Conservation (phyloP, 1,139 yeast species). For the Debaryomyces sp. region DNA sequence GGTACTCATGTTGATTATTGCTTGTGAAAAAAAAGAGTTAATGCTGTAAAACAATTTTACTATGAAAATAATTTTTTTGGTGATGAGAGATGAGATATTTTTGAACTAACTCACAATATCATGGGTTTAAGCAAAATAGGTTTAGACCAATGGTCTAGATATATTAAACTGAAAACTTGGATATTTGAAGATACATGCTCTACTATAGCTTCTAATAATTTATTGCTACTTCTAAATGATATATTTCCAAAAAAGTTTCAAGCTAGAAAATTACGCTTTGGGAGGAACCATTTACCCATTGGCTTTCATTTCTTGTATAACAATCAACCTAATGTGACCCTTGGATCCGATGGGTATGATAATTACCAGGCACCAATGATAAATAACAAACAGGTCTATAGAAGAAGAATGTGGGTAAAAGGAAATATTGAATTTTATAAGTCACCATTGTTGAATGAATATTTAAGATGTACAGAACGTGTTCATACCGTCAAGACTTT, state of each 20-base stretch:
- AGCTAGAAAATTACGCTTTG: slow-evolving; percentile 9
- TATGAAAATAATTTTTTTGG: slow-evolving; percentile 5
- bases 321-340: slow-evolving; percentile 46
- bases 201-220: slow-evolving; percentile 19
- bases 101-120: not conserved
- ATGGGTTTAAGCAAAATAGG: not conserved
- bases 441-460: slow-evolving; percentile 34
- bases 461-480: slow-evolving; percentile 48
- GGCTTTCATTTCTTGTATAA: slow-evolving; percentile 74
- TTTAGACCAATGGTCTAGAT: slow-evolving; percentile 19
- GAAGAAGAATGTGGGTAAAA: slow-evolving; percentile 80
- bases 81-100: slow-evolving; percentile 11
- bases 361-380: slow-evolving; percentile 69
- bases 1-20: slow-evolving; percentile 18
- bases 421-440: slow-evolving; percentile 55
- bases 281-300: slow-evolving; percentile 22
- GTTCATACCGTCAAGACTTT: slow-evolving; percentile 38
- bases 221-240: slow-evolving; percentile 19
- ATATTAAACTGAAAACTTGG: slow-evolving; percentile 20
- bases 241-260: slow-evolving; percentile 14
- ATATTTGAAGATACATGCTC: slow-evolving; percentile 22
- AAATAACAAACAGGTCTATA: slow-evolving; percentile 28
- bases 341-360: slow-evolving; percentile 82
- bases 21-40: not conserved
- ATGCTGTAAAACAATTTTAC: not conserved